These are phyloP conservation scores for Penicillium canariense DNA, from an alignment of 495 filamentous ascomycete genomes.

Conservation along the genomic window DNA sequence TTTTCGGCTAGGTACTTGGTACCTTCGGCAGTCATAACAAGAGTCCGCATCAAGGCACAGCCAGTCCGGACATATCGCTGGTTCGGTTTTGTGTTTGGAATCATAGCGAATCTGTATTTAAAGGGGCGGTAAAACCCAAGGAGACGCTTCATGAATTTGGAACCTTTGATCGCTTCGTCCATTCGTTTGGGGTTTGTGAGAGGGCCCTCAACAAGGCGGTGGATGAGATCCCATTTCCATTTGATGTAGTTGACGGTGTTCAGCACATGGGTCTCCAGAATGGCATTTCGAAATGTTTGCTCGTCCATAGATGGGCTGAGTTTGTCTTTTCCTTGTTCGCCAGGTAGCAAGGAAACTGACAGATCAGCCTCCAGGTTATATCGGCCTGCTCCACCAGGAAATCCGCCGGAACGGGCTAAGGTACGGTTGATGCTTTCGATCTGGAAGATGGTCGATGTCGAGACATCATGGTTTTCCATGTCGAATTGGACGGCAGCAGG, in stretches of 20 bases:
- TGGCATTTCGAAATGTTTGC: conserved; percentile 74
- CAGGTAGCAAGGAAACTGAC: conserved; percentile 38
- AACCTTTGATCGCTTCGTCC: conserved; percentile 90
- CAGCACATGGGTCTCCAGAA: conserved; percentile 85
- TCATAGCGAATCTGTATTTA: conserved; percentile 88
- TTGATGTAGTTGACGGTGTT: conserved; percentile 83
- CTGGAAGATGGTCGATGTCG: conserved; percentile 88
- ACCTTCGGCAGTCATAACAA: conserved; percentile 82
- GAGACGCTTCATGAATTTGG: conserved; percentile 92
- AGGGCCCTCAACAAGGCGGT: conserved; percentile 88
- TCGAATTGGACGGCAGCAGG: conserved; percentile 68
- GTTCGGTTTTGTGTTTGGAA: conserved; percentile 82
- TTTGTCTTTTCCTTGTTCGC: conserved; percentile 69
- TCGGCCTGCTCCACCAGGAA: conserved; percentile 38
- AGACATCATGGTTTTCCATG: conserved; percentile 69
- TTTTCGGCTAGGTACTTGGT: conserved; percentile 82
- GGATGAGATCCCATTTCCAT: conserved; percentile 95
- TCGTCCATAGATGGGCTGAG: conserved; percentile 79
- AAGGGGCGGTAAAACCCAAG: conserved; percentile 95
- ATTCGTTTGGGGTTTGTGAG: conserved; percentile 87
- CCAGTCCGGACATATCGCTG: conserved; percentile 91
- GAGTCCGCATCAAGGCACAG: conserved; percentile 78
- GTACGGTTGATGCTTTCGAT: conserved; percentile 96
- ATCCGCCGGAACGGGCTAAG: conserved; percentile 69
- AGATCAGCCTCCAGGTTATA: conserved; percentile 49